Evolutionary conservation across 2,329 filamentous ascomycete species (phyloP).

Genomic region (Ophiocordyceps unilateralis): DNA sequence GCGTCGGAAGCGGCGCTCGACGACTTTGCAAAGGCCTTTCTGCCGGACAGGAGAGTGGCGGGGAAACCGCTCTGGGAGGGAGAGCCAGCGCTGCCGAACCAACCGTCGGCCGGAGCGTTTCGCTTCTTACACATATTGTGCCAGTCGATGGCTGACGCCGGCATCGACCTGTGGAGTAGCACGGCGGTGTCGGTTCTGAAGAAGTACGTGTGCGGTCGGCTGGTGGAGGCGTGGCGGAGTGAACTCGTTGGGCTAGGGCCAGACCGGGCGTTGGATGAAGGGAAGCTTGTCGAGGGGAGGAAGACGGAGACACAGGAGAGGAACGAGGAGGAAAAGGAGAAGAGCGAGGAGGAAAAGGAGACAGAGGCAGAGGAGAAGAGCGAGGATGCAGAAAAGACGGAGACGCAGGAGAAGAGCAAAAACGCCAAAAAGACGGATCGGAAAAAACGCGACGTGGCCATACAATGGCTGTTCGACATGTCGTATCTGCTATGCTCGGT

Average conservation of each 20-base stretch:
- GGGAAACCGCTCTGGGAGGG: conserved; percentile 69
- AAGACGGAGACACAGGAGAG: too few species aligned
- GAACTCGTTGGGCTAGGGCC: conserved; percentile 17
- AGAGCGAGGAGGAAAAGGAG: background rate
- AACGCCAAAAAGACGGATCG: background rate
- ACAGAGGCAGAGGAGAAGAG: background rate
- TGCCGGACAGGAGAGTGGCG: conserved; percentile 30
- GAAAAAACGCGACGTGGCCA: conserved; percentile 25
- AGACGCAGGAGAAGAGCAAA: too few species aligned
- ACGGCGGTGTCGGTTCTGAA: conserved; percentile 49
- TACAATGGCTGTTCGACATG: conserved; percentile 47
- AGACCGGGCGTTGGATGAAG: background rate
- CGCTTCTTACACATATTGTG: conserved; percentile 50
- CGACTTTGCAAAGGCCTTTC: conserved; percentile 22
- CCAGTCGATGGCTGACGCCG: conserved; percentile 48
- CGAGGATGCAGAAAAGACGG: background rate
- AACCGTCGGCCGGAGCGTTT: conserved; percentile 62
- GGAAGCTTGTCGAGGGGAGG: too few species aligned
- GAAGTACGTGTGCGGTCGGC: conserved; percentile 27
- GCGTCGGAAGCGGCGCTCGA: conserved; percentile 33
- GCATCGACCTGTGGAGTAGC: conserved; percentile 68
- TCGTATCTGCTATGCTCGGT: conserved; percentile 31
- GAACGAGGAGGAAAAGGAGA: background rate
- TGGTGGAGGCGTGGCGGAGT: conserved; percentile 31
- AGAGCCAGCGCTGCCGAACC: conserved; percentile 52